Evolutionary conservation across 2,329 filamentous ascomycete species (phyloP), one percentile per base, ranked within the genome.

Genomic region (Fusarium sp.): DNA sequence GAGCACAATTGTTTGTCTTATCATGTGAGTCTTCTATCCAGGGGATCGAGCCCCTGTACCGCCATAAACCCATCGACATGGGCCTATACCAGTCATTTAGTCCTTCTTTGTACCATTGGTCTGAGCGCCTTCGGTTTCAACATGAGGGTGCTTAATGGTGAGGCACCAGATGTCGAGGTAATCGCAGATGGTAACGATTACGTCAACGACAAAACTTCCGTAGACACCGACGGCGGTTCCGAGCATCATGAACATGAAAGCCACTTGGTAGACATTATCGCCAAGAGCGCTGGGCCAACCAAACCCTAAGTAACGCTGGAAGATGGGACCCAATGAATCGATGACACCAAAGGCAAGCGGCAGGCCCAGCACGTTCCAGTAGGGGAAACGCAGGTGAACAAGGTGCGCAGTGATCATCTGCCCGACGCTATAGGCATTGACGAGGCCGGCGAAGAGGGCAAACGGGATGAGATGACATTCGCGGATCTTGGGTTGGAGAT

Each of bases 161-260:
- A 99, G 86, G 81, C 96, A 99, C 94, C 95, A 98, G 75, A 99
- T 99, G 81, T 99, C 96, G 69, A 98, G 87, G 81, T 97, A 97
- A 81, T 99, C 96, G 84, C 96, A 99, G 77, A 99, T 98, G 35
- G 94, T 97, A 67, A 96, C 94, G 75, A 99, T 98, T 63, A 98
- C 95, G 81, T 98, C 96, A 36, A 97, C 93, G 63, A 98, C 94
- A 81, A 99, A 99, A 82, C 95, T 97, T 68, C 94, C 95, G 83
- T 99, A 98, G n/a, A 98, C 91, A 38, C 96, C 96, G 53, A 97
- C 81, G 0, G 92, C 93, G 66, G 94, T 84, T 30, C 96, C 96
- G 30, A 98, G 85, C 85, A 95, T 95, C 79, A 91, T 89, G 83
- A 97, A 98, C 80, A 97, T 89, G 82, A 95, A 97, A 6, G 94